Evolutionary conservation across 495 filamentous ascomycete genomes (phyloP).

Genomic region (Aspergillus olivimuriae): DNA sequence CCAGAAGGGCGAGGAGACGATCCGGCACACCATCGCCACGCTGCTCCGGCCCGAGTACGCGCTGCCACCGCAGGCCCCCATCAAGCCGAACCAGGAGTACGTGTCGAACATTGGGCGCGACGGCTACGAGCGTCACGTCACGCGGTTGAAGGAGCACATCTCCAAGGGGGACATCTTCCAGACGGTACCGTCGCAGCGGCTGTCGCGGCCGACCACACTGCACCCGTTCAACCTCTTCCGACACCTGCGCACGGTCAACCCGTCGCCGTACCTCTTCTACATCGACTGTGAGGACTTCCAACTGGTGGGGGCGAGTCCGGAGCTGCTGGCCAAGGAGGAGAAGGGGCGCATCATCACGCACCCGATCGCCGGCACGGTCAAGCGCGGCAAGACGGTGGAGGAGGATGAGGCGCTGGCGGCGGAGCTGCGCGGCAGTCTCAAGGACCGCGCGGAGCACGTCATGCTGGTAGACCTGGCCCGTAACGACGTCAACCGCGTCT

Average conservation of each 20-base stretch:
- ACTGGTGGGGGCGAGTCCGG: conserved; percentile 89
- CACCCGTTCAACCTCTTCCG: conserved; percentile 99
- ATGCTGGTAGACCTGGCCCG: conserved; percentile 98
- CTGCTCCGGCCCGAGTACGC: conserved; percentile 68
- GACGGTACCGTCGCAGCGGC: conserved; percentile 88
- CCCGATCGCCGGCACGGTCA: conserved; percentile 93
- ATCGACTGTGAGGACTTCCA: conserved; percentile 86
- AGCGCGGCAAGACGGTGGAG: conserved; percentile 69
- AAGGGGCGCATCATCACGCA: conserved; percentile 87
- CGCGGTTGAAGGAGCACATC: conserved; percentile 78
- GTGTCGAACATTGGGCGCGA: conserved; percentile 86
- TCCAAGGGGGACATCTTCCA: conserved; percentile 91
- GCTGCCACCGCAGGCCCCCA: conserved; percentile 67
- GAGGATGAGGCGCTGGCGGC: conserved; percentile 76
- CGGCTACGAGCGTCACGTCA: conserved; percentile 86
- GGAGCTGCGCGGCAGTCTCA: conserved; percentile 71
- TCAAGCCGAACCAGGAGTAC: conserved; percentile 66
- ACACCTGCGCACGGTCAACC: conserved; percentile 90
- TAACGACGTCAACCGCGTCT: conserved; percentile 95
- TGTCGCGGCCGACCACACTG: conserved; percentile 79
- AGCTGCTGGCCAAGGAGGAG: conserved; percentile 88
- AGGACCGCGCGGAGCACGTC: conserved; percentile 96
- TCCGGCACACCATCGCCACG: conserved; percentile 60
- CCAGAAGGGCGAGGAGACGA: conserved; percentile 50
- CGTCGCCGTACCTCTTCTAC: conserved; percentile 95